Evolutionary conservation across 2,329 filamentous ascomycete genomes (phyloP), one percentile per base, ranked within the genome.

Genomic region (Aquanectria penicillioides): DNA sequence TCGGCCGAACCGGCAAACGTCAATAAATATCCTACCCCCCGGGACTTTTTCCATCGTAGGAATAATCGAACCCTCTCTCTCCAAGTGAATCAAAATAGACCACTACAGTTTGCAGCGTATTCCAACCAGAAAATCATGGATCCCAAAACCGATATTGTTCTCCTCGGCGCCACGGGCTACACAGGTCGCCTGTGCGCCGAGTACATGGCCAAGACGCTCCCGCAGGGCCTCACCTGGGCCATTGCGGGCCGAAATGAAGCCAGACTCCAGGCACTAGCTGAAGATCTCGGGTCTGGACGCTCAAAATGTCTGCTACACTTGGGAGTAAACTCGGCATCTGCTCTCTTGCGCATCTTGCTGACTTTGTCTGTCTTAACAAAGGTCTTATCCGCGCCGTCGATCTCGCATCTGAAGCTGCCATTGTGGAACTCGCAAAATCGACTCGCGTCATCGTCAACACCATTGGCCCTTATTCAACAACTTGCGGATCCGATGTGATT

Each of bases 161-260:
- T 86, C 23, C 81, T 84, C 49, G 83, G 83, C 33, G 83, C 83
- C n/a, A 82, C 82, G 36, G 93, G 93, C 20, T 96, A 94, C 77
- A 97, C 93, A 0, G 93, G 93, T 15, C 88, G 86, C 63, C 82
- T 91, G 61, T 87, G 87, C 3, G 88, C 88, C 34, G 86, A 94
- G 73, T 86, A 93, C 75, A 89, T 96, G 71, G 83, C 86, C 44
- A 82, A 83, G 17, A 78, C 84, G 61, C 81, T 92, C 1, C 90
- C 92, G 0, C 90, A 88, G 17, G 84, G 91, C 71, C 75, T 95
- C 56, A 91, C 86, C 78, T 97, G 93, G 93, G 93, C 90, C 9
- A 80, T 97, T 44, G 91, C 92, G 36, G 93, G 93, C 17, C 89
- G 93, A 18, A 93, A 90, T n/a, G 77, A 80, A 28, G 78, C 78